These are phyloP conservation scores for Breynia disticha DNA, from an alignment of 441 rosid species.

Conservation along the genomic window DNA sequence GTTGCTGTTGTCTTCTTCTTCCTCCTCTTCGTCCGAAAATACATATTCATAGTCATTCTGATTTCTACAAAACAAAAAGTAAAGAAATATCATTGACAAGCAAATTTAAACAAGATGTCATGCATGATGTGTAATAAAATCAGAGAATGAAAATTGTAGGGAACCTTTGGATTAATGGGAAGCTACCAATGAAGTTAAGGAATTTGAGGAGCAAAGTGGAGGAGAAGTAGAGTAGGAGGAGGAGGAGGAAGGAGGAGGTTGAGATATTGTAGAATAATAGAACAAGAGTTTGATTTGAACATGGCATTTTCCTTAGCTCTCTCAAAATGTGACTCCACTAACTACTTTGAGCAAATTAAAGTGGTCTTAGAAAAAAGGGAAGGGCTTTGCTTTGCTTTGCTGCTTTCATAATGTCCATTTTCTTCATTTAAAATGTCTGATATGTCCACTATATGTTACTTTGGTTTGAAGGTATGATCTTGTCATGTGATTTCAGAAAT, in stretches of 20 bases:
- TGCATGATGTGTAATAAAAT: no score
- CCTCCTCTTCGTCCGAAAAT: slow-evolving; percentile 59
- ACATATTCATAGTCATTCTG: slow-evolving; percentile 45
- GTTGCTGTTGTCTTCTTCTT: slow-evolving; percentile 29
- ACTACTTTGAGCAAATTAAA: slow-evolving; percentile 12
- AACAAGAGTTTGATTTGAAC: slow-evolving; percentile 61
- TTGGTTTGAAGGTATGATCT: no score
- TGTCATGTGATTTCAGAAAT: background rate
- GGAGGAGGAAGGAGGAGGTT: slow-evolving; percentile 51
- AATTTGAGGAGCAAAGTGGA: slow-evolving; percentile 43
- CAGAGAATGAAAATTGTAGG: background rate
- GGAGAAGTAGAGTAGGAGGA: slow-evolving; percentile 58
- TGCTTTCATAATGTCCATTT: slow-evolving; percentile 1
- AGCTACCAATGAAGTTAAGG: slow-evolving; percentile 58
- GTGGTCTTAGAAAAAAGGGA: slow-evolving; percentile 4
- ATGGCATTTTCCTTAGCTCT: slow-evolving; percentile 47
- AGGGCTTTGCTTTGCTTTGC: slow-evolving; percentile 13
- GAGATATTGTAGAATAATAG: slow-evolving; percentile 70
- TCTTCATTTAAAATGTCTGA: background rate
- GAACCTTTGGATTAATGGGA: slow-evolving; percentile 56
- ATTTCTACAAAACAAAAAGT: slow-evolving; percentile 27
- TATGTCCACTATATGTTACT: background rate
- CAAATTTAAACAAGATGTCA: background rate
- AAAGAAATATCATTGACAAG: background rate
- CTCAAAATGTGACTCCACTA: slow-evolving; percentile 16